Conservation (phyloP, 176 grass and related monocot species). For the Oryza meyeriana region DNA sequence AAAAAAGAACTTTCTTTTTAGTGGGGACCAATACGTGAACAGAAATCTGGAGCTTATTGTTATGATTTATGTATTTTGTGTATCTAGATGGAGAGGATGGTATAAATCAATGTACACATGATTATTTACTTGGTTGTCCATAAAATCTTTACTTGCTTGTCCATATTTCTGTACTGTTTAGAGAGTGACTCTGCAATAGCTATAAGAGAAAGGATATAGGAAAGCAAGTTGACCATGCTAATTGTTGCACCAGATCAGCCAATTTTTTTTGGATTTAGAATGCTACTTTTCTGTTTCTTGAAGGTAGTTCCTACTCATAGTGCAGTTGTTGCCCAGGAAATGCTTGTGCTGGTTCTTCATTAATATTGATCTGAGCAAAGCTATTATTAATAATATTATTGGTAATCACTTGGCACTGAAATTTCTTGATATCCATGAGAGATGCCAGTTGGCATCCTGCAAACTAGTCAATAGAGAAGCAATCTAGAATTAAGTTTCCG, state of each 20-base stretch:
- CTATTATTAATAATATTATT: background rate
- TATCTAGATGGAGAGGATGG: background rate
- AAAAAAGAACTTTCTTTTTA: background rate
- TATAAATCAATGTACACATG: background rate
- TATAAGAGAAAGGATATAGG: too few relatives aligned
- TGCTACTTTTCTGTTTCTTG: too few relatives aligned
- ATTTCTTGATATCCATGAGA: background rate
- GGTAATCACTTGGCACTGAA: background rate
- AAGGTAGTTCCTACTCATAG: too few relatives aligned
- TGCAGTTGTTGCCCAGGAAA: background rate
- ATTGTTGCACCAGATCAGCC: background rate
- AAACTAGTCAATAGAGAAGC: background rate
- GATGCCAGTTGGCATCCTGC: background rate
- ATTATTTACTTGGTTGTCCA: background rate
- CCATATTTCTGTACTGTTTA: background rate
- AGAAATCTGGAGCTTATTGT: background rate
- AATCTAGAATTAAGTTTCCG: conserved; percentile 9
- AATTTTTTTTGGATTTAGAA: too few relatives aligned
- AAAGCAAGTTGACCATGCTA: too few relatives aligned
- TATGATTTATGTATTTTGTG: conserved; percentile 18
- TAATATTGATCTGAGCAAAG: background rate
- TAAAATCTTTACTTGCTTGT: background rate
- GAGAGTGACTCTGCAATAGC: too few relatives aligned
- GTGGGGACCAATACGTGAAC: background rate
- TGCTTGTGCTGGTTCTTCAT: background rate